Evolutionary conservation across 768 basidiomycete genomes (phyloP), one percentile per base, ranked within the genome.

Genomic region (Termitomyces sp.): DNA sequence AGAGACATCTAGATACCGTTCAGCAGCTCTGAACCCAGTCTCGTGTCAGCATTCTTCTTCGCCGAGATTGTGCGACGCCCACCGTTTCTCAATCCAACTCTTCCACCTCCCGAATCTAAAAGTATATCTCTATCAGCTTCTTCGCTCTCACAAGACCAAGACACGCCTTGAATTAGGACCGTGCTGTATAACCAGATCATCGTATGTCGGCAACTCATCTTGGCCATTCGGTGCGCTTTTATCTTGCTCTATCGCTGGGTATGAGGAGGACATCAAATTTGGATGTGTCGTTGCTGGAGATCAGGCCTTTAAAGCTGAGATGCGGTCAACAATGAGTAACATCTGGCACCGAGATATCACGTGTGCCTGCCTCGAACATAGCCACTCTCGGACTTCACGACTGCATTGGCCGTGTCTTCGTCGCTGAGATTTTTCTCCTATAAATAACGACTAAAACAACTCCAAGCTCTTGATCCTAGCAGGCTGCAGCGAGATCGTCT

Each of bases 1-100:
- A 3, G 84, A 79, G 36, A 86, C 63, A 60, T 88, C 87, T 20
- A 72, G 70, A 66, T 91, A 91, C 35, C 91, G 80, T 62, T 92
- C 91, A n/a, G 90, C 89, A 15, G 91, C 91, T 69, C 91, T 93
- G 60, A 52, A 15, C 31, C 5, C 38, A 43, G 13, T 54, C 32
- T 35, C 23, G 46, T 53, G 38, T 56, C 53, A 51, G 18, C 44
- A 38, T 39, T 32, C 36, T 22, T 44, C 48, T n/a, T 12, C 33
- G n/a, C 53, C 29, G 29, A 22, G 46, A 7, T 50, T 5, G 25
- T 45, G n/a, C 38, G 33, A 33, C 58, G n/a, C 71, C 46, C 59
- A 86, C 90, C 91, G 80, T 69, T 93, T 94, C 73, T 94, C 91
- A 53, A 94, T 88, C 91, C 91, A 94, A 6, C 84, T 83, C 65